A percentile compares a stretch with the other conserved stretches of the same genome.
Conservation (phyloP, 2,329 filamentous ascomycete genomes). For the Tolypocladium nubicola region DNA sequence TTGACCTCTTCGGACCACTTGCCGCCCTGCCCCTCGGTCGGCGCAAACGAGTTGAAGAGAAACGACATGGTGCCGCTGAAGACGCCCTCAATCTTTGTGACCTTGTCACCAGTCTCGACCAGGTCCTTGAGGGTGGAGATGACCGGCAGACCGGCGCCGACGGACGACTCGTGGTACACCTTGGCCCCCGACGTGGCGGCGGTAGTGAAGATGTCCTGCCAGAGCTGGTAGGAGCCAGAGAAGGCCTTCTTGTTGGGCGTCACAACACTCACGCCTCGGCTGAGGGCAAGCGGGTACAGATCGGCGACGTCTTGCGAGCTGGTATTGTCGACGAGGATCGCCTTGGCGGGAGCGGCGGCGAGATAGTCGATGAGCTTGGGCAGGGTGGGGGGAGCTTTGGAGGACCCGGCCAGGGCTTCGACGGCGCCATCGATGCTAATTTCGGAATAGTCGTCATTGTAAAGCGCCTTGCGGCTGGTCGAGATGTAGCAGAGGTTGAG, state of each 20-base stretch:
- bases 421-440: constrained; percentile 50
- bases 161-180: constrained; percentile 90
- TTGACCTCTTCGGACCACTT: constrained; percentile 87
- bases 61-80: constrained; percentile 98
- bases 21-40: constrained; percentile 60
- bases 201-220: constrained; percentile 76
- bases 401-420: constrained; percentile 53
- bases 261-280: constrained; percentile 76
- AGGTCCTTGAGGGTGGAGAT: constrained; percentile 90
- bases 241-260: constrained; percentile 99
- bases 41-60: constrained; percentile 95
- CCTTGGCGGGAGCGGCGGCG: constrained; percentile 62
- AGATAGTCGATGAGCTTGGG: constrained; percentile 70
- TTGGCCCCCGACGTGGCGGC: constrained; percentile 63
- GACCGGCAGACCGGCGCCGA: constrained; percentile 86
- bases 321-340: constrained; percentile 90
- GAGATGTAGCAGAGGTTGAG: constrained; percentile 77
- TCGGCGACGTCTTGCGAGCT: constrained; percentile 79
- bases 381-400: constrained; percentile 54
- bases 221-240: constrained; percentile 68
- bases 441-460: constrained; percentile 60
- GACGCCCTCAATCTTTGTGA: constrained; percentile 89
- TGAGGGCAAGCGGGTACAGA: constrained; percentile 71
- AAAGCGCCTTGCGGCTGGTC: constrained; percentile 74
- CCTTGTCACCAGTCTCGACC: constrained; percentile 84